Evolutionary conservation across 202 grass and related monocot genomes (phyloP).

Genomic region (Brachypodium distachyon): DNA sequence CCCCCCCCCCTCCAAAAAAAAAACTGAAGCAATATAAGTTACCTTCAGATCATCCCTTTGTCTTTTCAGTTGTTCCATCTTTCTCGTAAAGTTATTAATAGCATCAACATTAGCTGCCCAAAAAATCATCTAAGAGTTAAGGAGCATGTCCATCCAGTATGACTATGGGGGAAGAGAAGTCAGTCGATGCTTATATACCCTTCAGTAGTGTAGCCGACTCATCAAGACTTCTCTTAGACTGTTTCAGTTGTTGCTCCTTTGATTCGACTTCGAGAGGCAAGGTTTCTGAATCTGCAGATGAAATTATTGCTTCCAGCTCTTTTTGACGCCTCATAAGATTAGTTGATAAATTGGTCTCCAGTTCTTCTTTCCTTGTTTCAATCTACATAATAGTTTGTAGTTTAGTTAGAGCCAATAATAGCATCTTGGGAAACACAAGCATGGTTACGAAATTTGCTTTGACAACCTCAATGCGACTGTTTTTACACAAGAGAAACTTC

Average conservation of each 20-base stretch:
- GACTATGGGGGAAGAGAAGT: background rate
- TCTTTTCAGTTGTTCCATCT: slow-evolving; percentile 60
- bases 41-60: slow-evolving; percentile 80
- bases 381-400: slow-evolving; percentile 46
- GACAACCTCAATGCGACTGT: slow-evolving; percentile 75
- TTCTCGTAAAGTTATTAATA: slow-evolving; percentile 55
- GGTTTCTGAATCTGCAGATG: slow-evolving; percentile 73
- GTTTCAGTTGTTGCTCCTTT: slow-evolving; percentile 70
- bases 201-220: slow-evolving; percentile 71
- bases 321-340: slow-evolving; percentile 93
- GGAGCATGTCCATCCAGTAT: background rate
- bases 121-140: slow-evolving; percentile 21
- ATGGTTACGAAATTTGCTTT: slow-evolving; percentile 9
- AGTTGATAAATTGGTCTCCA: slow-evolving; percentile 92
- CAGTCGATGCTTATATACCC: slow-evolving; percentile 30
- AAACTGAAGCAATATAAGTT: background rate
- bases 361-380: slow-evolving; percentile 93
- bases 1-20: no score
- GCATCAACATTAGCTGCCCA: slow-evolving; percentile 61
- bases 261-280: slow-evolving; percentile 57
- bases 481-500: slow-evolving; percentile 76
- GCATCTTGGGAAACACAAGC: background rate
- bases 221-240: slow-evolving; percentile 67
- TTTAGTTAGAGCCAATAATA: slow-evolving; percentile 12
- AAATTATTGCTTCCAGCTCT: slow-evolving; percentile 91